Evolutionary conservation across 2,329 filamentous ascomycete species (phyloP).

Genomic region (Aspergillus alliaceus): DNA sequence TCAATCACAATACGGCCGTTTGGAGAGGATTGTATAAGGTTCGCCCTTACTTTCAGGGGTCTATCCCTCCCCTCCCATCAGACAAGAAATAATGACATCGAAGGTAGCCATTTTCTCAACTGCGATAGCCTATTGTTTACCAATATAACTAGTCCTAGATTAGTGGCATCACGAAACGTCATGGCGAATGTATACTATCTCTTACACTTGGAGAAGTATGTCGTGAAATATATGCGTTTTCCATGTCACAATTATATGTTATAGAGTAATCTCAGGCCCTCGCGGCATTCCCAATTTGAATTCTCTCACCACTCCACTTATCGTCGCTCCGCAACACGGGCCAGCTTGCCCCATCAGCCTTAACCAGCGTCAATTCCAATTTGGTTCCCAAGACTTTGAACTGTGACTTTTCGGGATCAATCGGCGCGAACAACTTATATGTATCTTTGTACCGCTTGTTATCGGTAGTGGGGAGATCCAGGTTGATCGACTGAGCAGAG

Average conservation of each 20-base stretch:
- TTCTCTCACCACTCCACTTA: conserved; percentile 70
- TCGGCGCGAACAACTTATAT: conserved; percentile 73
- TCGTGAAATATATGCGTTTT: conserved; percentile 1
- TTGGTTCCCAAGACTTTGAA: conserved; percentile 88
- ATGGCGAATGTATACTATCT: neutral
- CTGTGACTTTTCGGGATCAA: conserved; percentile 72
- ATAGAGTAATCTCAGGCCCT: conserved; percentile 41
- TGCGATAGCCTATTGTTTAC: no score
- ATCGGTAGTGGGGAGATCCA: conserved; percentile 86
- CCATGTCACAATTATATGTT: neutral
- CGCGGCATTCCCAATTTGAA: conserved; percentile 83
- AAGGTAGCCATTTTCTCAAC: no score
- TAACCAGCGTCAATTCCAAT: conserved; percentile 73
- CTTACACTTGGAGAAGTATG: neutral
- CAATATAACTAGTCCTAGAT: neutral
- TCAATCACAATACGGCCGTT: no score
- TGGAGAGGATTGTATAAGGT: no score
- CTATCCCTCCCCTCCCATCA: no score
- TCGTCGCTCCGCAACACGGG: conserved; percentile 81
- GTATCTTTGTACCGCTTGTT: conserved; percentile 75
- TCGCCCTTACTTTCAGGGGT: no score
- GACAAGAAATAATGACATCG: no score
- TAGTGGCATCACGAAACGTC: neutral
- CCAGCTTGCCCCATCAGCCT: conserved; percentile 78
- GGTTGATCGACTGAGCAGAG: conserved; percentile 58